Conservation (phyloP, 768 basidiomycete species). For the Auriscalpium orientale region DNA sequence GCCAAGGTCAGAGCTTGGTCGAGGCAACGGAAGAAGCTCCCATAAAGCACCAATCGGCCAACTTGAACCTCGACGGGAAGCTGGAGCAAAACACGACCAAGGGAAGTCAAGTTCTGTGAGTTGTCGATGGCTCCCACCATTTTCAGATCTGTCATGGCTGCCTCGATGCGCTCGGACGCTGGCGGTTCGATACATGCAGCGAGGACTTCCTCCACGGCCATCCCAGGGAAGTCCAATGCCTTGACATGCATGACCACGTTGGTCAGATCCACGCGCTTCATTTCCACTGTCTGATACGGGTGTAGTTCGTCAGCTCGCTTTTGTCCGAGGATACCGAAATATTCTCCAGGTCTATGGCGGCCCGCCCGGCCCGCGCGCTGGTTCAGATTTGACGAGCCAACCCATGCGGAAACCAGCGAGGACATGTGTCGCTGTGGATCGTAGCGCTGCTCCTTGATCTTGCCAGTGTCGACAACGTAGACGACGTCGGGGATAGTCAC, state of each 20-base stretch:
- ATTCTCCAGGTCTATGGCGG: constrained; percentile 84
- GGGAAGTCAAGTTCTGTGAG: constrained; percentile 69
- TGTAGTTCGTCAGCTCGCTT: constrained; percentile 52
- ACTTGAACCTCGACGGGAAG: constrained; percentile 87
- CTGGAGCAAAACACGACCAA: constrained; percentile 83
- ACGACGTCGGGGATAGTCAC: constrained; percentile 94
- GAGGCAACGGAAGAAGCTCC: constrained; percentile 88
- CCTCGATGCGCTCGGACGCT: constrained; percentile 60
- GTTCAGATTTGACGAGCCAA: constrained; percentile 82
- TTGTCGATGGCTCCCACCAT: constrained; percentile 85
- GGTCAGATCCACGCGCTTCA: constrained; percentile 84
- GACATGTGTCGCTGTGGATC: constrained; percentile 87
- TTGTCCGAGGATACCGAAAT: constrained; percentile 75
- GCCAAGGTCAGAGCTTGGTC: constrained; percentile 84
- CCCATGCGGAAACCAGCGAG: constrained; percentile 84
- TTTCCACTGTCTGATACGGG: constrained; percentile 87
- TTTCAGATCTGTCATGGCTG: constrained; percentile 72
- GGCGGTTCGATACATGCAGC: constrained; percentile 85
- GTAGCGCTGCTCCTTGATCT: constrained; percentile 83
- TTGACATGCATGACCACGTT: constrained; percentile 97
- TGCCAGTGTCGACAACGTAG: constrained; percentile 85
- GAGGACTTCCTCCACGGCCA: constrained; percentile 83
- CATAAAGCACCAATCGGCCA: constrained; percentile 83
- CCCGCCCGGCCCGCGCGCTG: constrained; percentile 92
- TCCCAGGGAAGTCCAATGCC: constrained; percentile 79